Evolutionary conservation across 306 rosid genomes (phyloP), one percentile per base, ranked within the genome.

Genomic region (Glycine latifolia): DNA sequence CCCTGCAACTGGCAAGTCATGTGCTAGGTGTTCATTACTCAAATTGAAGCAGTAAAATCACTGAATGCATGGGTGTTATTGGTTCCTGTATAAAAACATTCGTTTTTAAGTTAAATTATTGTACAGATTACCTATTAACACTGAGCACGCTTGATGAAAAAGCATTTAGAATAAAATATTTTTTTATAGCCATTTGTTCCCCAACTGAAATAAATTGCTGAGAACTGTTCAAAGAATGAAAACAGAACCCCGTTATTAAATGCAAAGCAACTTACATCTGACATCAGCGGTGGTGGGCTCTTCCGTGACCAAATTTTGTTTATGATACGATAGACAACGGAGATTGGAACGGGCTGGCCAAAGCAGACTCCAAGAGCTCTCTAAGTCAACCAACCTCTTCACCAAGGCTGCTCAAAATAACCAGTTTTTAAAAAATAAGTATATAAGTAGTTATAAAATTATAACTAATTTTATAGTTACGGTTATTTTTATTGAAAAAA

Each of bases 91-190:
- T 76, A 81, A 79, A 61, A 70, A 14, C 50, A 63, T 86, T 86
- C 69, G 50, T 74, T 60, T 78, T 54, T 11, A 15, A 26, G 67
- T 76, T 53, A 12, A 35, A 63, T 13, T 35, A 7, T 78, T 86
- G 91, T 84, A 89, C 88, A 89, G 82, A 72, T 79, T 73, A 77
- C 65, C 72, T 72, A 33, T 71, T 68, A 80, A 70, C 67, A 54
- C 73, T 10, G 58, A 20, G 85, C 75, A 80, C 74, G 49, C 79
- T 65, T 62, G 20, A 46, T 44, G 72, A 79, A 71, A 39, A 73
- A 44, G 61, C 72, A 73, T 80, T 72, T 71, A 33, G 73, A 84
- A 87, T 81, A 67, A 73, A 81, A 71, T 56, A 15, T 58, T 9
- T 39, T 39, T 71, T 70, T 53, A 39, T 44, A 47, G 82, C 59